Base-by-base conservation (phyloP, 2,329 filamentous ascomycete species). In the Beauveria rudraprayagi region DNA sequence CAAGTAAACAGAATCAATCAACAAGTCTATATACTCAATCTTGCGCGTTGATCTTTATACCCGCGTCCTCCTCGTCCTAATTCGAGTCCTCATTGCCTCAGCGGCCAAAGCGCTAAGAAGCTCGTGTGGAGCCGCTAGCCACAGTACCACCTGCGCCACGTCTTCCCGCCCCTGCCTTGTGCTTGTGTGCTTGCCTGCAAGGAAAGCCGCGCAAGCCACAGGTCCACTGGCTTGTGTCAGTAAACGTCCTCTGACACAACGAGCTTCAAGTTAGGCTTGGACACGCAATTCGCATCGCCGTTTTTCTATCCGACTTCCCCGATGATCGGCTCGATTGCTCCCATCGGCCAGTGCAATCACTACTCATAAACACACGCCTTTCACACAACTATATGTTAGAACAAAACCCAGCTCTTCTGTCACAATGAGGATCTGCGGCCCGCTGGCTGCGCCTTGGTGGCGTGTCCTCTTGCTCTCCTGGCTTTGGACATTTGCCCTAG, bases 351-450 rank as follows among this genome's bases (percentile, higher is more conserved):
- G 58, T 52, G 43, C 51, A 43, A n/a, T 41, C 46, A 22, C 14
- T 30, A 22, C 41, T 17, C 30, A 30, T 14, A n/a, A 37, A 22
- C 28, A 37, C 41, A 26, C 8, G 54, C 17, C 28, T 40, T 48
- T 9, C n/a, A 17, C 9, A 9, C 28, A 55, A 50, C 58, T 61
- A 80, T 72, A 80, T 80, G 78, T 76, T 70, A 69, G 66, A 65
- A 67, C 67, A 69, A 63, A 64, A 61, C 66, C 64, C 62, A 64
- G 60, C 68, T 63, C 65, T 67, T 65, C 68, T 72, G 70, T 75
- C 75, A 82, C 75, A 73, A 85, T 85, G 82, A 84, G 78, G 79
- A 75, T 76, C 69, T 72, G 75, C 73, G 75, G 73, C 71, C 77
- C 58, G 19, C 17, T 74, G 75, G 75, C 76, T 66, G 74, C 75